Evolutionary conservation across 1,284 basidiomycete genomes (phyloP).

Genomic region (Heterobasidion irregulare): DNA sequence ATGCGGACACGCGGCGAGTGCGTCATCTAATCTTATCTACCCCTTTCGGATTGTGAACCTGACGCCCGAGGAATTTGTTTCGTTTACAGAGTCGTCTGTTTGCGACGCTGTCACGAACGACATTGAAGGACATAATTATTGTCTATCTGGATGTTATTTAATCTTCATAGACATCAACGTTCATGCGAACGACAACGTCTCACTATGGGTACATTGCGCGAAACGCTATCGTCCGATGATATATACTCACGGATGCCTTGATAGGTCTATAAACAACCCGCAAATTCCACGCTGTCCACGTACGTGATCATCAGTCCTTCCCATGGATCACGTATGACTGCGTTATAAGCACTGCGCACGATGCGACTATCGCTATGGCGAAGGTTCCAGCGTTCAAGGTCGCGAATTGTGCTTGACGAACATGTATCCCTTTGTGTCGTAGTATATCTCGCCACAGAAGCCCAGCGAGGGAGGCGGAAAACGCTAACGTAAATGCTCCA

Average conservation of each 20-base stretch:
- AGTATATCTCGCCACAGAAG: constrained; percentile 83
- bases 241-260: too few species aligned
- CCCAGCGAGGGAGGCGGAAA: constrained; percentile 86
- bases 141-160: neutral
- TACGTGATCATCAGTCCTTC: neutral
- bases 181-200: too few species aligned
- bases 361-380: constrained; percentile 18
- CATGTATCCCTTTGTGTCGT: constrained; percentile 65
- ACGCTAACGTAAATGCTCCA: constrained; percentile 88
- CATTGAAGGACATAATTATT: neutral
- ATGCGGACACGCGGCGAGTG: neutral
- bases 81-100: too few species aligned
- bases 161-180: neutral
- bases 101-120: neutral
- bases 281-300: neutral
- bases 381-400: constrained; percentile 51
- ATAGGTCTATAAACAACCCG: neutral
- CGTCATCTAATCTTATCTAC: neutral
- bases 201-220: too few species aligned
- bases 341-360: constrained; percentile 20
- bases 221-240: too few species aligned
- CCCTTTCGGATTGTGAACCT: neutral
- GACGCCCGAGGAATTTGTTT: neutral
- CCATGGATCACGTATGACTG: constrained; percentile 16
- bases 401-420: constrained; percentile 66